Base-by-base conservation (phyloP, 164 flowering plant species). In the Amborella trichopoda region DNA sequence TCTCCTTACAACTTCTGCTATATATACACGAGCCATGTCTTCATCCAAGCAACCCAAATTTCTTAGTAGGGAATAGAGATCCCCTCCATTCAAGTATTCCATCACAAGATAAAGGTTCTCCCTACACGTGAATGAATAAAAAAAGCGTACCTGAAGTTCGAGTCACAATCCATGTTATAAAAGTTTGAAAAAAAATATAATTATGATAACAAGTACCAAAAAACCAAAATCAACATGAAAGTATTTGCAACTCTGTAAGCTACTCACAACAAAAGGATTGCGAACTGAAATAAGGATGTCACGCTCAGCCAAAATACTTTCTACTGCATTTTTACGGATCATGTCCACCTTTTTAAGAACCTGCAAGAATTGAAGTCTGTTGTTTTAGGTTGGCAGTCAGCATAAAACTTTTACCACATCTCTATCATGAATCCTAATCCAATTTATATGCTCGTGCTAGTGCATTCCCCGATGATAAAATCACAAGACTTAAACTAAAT, bases 71-170 rank as follows among this genome's bases (percentile, higher is more conserved):
- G 99, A 93, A 61, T 69, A 93, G 36, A 93, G 94, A 63, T 93
- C 99, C 55, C 99, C 97, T 46, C 99, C 99, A 73, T 88, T 93
- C 46, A 85, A 53, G 59, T 85, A 93, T 65, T 93, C 99, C 99
- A 93, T 93, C 11, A 93, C 99, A 49, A 93, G 59, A 68, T 93
- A 93, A 49, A 93, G 97, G 60, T 93, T 93, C 58, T 93, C 99
- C 63, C 84, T 77, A 68, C 97, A 88, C 40, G 99, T 93, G 79
- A 93, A 93, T 50, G 99, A 93, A 69, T 88, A 93, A 75, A 77
- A 93, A 73, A 93, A 93, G 11, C 96, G 80, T 56, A 93, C 99
- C 99, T 93, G 94, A n/a, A n/a, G n/a, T n/a, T n/a, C n/a, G n/a
- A n/a, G n/a, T n/a, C n/a, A n/a, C n/a, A n/a, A n/a, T n/a, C n/a